phyloP scores from a whole-genome alignment of 768 basidiomycete species.

The Suillus occidentalis region DNA sequence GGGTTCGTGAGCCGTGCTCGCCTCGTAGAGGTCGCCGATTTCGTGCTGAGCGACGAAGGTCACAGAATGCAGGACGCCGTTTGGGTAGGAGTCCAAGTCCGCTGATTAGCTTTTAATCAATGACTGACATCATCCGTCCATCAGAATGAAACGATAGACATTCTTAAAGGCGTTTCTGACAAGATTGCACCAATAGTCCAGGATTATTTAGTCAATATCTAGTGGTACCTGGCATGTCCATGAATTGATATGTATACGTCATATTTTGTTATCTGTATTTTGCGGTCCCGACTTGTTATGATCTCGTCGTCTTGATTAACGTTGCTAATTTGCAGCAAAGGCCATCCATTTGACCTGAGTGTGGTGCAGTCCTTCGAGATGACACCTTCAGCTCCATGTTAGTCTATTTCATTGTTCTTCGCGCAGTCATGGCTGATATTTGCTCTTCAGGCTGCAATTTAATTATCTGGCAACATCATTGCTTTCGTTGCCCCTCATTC shows the following conservation, averaged over 20 bases:
- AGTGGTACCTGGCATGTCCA: neutral
- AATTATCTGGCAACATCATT: constrained; percentile 35
- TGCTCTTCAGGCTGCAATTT: constrained; percentile 31
- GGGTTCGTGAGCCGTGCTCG: constrained; percentile 15
- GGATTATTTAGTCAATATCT: constrained; percentile 10
- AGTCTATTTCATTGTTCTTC: constrained; percentile 4
- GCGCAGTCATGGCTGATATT: neutral
- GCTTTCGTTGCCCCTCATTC: constrained; percentile 34
- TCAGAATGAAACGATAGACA: constrained; percentile 23
- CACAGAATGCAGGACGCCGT: constrained; percentile 27
- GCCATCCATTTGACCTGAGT: neutral
- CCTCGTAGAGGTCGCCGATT: constrained; percentile 20
- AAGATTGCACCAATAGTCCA: constrained; percentile 17
- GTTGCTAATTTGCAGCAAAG: too few species aligned
- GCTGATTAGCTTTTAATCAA: neutral
- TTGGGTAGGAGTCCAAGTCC: constrained; percentile 27
- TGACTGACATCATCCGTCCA: too few species aligned
- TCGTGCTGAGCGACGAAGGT: constrained; percentile 31
- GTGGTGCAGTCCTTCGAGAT: constrained; percentile 25
- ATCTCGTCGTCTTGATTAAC: too few species aligned
- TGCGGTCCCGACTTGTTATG: too few species aligned
- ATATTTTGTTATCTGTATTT: too few species aligned
- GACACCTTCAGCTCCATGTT: constrained; percentile 32
- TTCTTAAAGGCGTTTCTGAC: constrained; percentile 14
- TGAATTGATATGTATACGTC: neutral